Evolutionary conservation across 2,329 filamentous ascomycete species (phyloP).

Genomic region (Scytalidium sp.): DNA sequence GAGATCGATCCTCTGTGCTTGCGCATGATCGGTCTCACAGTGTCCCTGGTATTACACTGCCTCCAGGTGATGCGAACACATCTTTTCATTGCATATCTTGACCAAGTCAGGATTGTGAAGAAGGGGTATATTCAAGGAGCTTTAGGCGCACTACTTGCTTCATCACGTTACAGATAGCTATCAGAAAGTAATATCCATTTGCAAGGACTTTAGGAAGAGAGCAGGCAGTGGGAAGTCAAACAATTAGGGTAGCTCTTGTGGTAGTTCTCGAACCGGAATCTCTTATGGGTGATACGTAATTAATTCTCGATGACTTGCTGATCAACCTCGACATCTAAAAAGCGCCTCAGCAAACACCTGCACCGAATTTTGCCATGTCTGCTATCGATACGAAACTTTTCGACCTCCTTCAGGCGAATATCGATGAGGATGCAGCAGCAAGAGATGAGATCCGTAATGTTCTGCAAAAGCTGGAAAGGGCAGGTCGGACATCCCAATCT

Average conservation of each 20-base stretch:
- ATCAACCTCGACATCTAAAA: no score
- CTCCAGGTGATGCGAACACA: constrained; percentile 64
- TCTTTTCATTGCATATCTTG: constrained; percentile 52
- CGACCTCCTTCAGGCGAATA: constrained; percentile 79
- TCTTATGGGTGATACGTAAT: no score
- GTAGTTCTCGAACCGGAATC: no score
- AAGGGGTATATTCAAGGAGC: constrained; percentile 35
- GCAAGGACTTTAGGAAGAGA: no score
- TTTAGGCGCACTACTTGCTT: no score
- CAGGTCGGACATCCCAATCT: constrained; percentile 77
- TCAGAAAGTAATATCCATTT: no score
- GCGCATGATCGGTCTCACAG: constrained; percentile 60
- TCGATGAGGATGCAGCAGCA: constrained; percentile 81
- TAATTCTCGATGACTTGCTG: no score
- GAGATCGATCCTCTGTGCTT: constrained; percentile 62
- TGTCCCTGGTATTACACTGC: constrained; percentile 74
- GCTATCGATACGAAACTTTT: constrained; percentile 56
- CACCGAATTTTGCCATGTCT: background rate
- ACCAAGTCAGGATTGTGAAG: constrained; percentile 51
- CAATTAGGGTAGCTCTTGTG: no score
- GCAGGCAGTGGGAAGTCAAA: no score
- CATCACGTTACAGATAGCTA: no score
- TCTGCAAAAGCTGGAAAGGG: constrained; percentile 77
- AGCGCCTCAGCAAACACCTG: background rate
- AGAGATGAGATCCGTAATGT: constrained; percentile 82